These are phyloP conservation scores for Alternaria viburni DNA, from an alignment of 2,329 filamentous ascomycete genomes.

Conservation along the genomic window DNA sequence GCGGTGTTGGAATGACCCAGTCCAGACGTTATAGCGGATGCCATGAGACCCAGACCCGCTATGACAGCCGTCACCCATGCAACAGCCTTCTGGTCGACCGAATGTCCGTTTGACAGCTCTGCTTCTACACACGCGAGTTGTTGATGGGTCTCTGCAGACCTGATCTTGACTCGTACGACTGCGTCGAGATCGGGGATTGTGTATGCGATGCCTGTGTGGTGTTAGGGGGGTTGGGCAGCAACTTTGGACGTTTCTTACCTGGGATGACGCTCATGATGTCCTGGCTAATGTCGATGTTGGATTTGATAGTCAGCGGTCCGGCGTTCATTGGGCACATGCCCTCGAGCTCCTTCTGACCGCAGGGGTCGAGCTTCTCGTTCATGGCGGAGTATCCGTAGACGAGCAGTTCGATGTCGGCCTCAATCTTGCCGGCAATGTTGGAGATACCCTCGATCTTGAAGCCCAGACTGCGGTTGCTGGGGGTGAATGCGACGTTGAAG, in stretches of 20 bases:
- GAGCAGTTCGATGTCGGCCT: slow-evolving; percentile 75
- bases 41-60: slow-evolving; percentile 79
- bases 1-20: slow-evolving; percentile 93
- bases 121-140: slow-evolving; percentile 88
- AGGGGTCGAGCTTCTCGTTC: slow-evolving; percentile 74
- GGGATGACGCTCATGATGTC: slow-evolving; percentile 72
- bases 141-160: slow-evolving; percentile 66
- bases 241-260: slow-evolving; percentile 49
- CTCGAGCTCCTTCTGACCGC: slow-evolving; percentile 65
- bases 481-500: slow-evolving; percentile 84
- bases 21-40: slow-evolving; percentile 87
- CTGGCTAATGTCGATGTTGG: slow-evolving; percentile 66
- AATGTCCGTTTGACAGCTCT: slow-evolving; percentile 87
- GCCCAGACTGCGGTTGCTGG: slow-evolving; percentile 72
- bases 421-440: slow-evolving; percentile 81
- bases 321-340: slow-evolving; percentile 92
- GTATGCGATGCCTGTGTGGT: slow-evolving; percentile 73
- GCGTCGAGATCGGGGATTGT: slow-evolving; percentile 90
- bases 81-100: slow-evolving; percentile 85
- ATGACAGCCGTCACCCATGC: slow-evolving; percentile 91
- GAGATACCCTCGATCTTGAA: slow-evolving; percentile 83
- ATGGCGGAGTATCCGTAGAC: slow-evolving; percentile 84
- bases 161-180: slow-evolving; percentile 81
- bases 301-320: slow-evolving; percentile 78
- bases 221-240: slow-evolving; percentile 12